A percentile compares a stretch with the other conserved stretches of the same genome.
phyloP scores from a whole-genome alignment of 2,329 filamentous ascomycete genomes.

The Phialemoniopsis sp. region DNA sequence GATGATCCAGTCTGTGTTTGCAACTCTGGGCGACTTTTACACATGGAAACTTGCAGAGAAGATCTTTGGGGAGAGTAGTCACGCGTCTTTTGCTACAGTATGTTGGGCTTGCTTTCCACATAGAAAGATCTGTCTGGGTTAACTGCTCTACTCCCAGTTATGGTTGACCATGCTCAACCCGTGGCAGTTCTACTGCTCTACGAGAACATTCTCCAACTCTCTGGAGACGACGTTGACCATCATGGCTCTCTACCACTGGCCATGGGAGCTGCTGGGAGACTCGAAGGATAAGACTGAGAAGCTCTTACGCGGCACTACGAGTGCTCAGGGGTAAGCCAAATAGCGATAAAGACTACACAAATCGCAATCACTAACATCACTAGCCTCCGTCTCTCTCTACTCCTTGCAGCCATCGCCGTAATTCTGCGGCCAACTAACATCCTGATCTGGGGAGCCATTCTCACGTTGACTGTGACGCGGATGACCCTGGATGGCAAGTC shows the following conservation, averaged over 20 bases:
- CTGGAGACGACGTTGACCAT: constrained; percentile 86
- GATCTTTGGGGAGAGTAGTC: constrained; percentile 64
- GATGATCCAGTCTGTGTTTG: constrained; percentile 70
- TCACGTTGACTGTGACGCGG: constrained; percentile 35
- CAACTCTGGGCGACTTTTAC: constrained; percentile 77
- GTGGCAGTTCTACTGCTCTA: constrained; percentile 97
- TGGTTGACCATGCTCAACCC: constrained; percentile 70
- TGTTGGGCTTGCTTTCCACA: constrained; percentile 21
- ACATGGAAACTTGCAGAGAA: constrained; percentile 78
- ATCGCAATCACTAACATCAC: not conserved
- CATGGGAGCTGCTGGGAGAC: constrained; percentile 66
- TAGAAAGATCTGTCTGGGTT: not conserved
- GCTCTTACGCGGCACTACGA: constrained; percentile 17
- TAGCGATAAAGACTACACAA: constrained; percentile 6
- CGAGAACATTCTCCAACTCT: constrained; percentile 89
- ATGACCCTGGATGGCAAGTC: constrained; percentile 33
- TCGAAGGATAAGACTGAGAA: constrained; percentile 31
- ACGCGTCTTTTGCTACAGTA: constrained; percentile 67
- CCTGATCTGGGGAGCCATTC: constrained; percentile 75
- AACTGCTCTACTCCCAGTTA: constrained; percentile 42
- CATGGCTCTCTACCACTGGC: constrained; percentile 77
- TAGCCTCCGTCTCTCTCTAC: constrained; percentile 60
- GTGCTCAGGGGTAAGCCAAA: constrained; percentile 20
- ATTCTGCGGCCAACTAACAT: constrained; percentile 86
- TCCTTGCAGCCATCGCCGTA: constrained; percentile 76